These are phyloP conservation scores for Daldinia grandis DNA, from an alignment of 495 filamentous ascomycete species.

Conservation along the genomic window DNA sequence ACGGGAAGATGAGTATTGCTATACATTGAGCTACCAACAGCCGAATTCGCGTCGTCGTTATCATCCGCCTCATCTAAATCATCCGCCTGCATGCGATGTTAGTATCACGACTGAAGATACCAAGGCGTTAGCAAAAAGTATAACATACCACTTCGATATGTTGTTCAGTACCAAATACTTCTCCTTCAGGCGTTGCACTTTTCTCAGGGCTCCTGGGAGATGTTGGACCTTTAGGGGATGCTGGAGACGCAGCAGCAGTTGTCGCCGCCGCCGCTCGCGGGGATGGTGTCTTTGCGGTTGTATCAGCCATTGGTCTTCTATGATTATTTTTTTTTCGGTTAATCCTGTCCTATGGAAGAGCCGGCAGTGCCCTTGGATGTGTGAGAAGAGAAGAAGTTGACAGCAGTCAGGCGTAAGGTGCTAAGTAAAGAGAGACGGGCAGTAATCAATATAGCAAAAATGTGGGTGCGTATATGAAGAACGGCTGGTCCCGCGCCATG, in stretches of 20 bases:
- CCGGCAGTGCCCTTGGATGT: constrained; percentile 3
- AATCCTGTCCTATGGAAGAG: background rate
- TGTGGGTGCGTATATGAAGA: constrained; percentile 1
- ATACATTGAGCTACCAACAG: constrained; percentile 21
- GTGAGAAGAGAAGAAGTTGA: constrained; percentile 1
- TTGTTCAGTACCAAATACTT: constrained; percentile 10
- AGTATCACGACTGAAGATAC: background rate
- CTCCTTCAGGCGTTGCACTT: background rate
- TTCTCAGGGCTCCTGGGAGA: background rate
- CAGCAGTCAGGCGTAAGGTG: constrained; percentile 8
- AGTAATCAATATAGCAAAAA: constrained; percentile 11
- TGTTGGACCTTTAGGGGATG: background rate
- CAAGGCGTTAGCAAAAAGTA: background rate
- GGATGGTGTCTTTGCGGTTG: constrained; percentile 2
- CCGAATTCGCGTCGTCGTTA: constrained; percentile 14
- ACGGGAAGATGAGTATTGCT: background rate
- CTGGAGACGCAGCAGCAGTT: background rate
- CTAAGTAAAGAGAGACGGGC: constrained; percentile 1
- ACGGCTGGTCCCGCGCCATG: constrained; percentile 21
- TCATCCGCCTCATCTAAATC: constrained; percentile 11
- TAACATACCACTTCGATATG: constrained; percentile 8
- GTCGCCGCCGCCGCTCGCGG: constrained; percentile 6
- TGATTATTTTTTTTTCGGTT: background rate
- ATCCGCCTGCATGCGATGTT: constrained; percentile 16
- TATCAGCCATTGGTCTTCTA: constrained; percentile 16